phyloP scores from a whole-genome alignment of 202 grass and related monocot species.

The Schoenoplectus tabernaemontani region DNA sequence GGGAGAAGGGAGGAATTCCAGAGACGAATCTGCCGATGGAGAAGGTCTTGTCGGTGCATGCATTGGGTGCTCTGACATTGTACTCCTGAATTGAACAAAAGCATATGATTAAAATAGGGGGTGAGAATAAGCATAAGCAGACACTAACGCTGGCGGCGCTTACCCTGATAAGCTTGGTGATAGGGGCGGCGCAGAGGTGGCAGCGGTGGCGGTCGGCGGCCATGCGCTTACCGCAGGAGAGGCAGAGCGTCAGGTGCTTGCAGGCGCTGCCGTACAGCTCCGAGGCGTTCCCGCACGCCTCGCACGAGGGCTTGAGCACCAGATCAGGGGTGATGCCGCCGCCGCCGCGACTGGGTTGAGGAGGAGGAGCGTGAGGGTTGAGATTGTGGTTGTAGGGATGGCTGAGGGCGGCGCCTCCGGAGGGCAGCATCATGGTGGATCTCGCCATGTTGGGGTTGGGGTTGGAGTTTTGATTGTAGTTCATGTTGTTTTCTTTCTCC shows the following conservation, averaged over 20 bases:
- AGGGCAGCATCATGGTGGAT: background rate
- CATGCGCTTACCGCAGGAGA: constrained; percentile 78
- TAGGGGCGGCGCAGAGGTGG: constrained; percentile 49
- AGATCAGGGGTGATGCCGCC: no score
- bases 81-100: constrained; percentile 43
- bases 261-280: constrained; percentile 89
- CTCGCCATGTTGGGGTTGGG: background rate
- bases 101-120: no score
- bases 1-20: constrained; percentile 84
- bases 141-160: no score
- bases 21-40: constrained; percentile 89
- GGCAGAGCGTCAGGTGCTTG: constrained; percentile 94
- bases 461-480: constrained; percentile 9
- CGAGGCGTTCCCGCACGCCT: constrained; percentile 56
- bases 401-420: background rate
- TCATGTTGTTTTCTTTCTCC: background rate
- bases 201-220: constrained; percentile 54
- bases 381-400: background rate
- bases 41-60: constrained; percentile 50
- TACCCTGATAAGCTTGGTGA: constrained; percentile 87
- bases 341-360: no score
- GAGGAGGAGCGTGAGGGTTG: background rate
- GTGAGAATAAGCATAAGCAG: no score
- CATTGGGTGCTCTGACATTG: constrained; percentile 63
- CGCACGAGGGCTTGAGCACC: constrained; percentile 72